These are phyloP conservation scores for Hamigera avellanea DNA, from an alignment of 495 filamentous ascomycete genomes.

Conservation along the genomic window DNA sequence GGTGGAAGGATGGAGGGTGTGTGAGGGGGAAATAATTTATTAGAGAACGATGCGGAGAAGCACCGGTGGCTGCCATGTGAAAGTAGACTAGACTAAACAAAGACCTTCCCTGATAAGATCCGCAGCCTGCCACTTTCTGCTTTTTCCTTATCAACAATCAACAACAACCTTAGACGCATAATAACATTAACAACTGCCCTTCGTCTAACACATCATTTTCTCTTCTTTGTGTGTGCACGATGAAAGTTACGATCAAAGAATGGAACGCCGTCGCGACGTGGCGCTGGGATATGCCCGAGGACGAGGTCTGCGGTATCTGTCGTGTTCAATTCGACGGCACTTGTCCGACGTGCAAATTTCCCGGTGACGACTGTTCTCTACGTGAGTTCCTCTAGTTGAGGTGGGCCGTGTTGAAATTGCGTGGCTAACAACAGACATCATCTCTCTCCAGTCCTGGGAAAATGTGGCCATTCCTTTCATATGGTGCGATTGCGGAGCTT, in stretches of 20 bases:
- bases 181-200: too few species aligned
- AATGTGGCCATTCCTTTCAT: constrained; percentile 95
- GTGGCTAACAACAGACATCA: background rate
- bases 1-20: background rate
- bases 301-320: constrained; percentile 98
- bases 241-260: constrained; percentile 90
- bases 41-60: background rate
- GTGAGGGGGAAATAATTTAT: background rate
- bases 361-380: constrained; percentile 88
- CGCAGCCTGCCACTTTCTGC: background rate
- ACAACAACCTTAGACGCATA: too few species aligned
- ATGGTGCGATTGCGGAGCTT: constrained; percentile 49
- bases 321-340: constrained; percentile 96
- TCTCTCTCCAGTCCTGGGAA: constrained; percentile 67
- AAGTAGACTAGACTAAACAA: background rate
- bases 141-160: too few species aligned
- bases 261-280: constrained; percentile 94
- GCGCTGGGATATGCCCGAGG: constrained; percentile 95
- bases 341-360: constrained; percentile 95
- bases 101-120: background rate
- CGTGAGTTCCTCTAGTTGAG: constrained; percentile 49
- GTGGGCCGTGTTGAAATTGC: too few species aligned
- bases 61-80: background rate
- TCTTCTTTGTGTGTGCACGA: constrained; percentile 19
- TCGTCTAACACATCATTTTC: constrained; percentile 1